Evolutionary conservation across 2,329 filamentous ascomycete species (phyloP), one percentile per base, ranked within the genome.

Genomic region (Passalora sequoiae): DNA sequence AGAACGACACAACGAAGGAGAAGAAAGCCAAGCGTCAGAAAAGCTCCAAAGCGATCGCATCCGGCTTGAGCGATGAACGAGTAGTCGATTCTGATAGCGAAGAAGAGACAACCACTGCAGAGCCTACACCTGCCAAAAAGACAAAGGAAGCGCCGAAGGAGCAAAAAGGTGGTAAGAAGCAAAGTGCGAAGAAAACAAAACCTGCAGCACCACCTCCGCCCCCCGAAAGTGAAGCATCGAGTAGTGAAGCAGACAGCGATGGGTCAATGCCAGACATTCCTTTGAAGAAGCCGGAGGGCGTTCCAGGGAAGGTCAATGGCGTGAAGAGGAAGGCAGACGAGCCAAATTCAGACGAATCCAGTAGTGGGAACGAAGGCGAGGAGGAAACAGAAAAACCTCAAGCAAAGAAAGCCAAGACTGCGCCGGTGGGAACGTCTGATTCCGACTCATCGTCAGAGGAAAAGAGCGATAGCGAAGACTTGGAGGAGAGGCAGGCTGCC

Each of bases 11-110:
- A 27, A 35, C 44, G 21, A 31, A 46, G 35, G 50, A 60, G 56
- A 25, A 60, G 57, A 49, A 49, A 40, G 16, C 33, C 8, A 49
- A 43, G 25, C 4, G 40, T 4, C 13, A 46, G 15, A 44, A 35
- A n/a, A 29, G 25, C 24, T 38, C 49, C 28, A 52, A 49, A 25
- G 19, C 39, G 6, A 49, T 49, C 27, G 31, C 46, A 29, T 36
- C 42, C 12, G 49, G 42, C 2, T 35, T 52, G 25, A 53, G 51
- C 39, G 47, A 56, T 25, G 54, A 54, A 27, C 44, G 42, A 17
- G 50, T 58, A 8, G 43, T 47, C 12, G 55, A 53, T 36, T 56
- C 49, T 22, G 50, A 62, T 15, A 68, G 64, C 40, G 66, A 69
- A 21, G 63, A 64, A 15, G 64, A 65, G 15, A 22, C 29, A n/a